Evolutionary conservation across 495 filamentous ascomycete genomes (phyloP), one percentile per base, ranked within the genome.

Genomic region (Talaromyces adpressus): DNA sequence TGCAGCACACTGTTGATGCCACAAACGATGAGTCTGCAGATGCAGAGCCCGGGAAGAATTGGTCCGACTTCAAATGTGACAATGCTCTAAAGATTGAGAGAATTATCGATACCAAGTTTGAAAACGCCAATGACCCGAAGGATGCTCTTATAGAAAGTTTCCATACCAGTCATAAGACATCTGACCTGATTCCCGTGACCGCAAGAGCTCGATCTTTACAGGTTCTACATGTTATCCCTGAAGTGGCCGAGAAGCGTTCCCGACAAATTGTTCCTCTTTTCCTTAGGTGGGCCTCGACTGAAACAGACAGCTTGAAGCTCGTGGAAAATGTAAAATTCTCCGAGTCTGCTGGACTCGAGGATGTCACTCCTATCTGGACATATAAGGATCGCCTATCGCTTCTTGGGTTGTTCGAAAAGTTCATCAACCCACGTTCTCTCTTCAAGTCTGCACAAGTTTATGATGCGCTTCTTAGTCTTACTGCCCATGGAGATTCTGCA

Each of bases 401-500:
- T 71, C 81, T 98, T 49, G 82, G 81, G 1, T 77, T 99, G n/a
- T 91, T 98, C 70, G 83, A 87, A 0, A 85, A 89, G 65, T 98
- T 97, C 70, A 76, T 79, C 49, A 98, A 97, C 70, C 91, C 94
- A 0, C 88, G 81, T 66, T 90, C 89, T 9, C 77, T 99, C 6
- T 98, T 84, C 72, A 90, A 83, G 72, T 87, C 89, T 6, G 75
- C 83, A 7, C 87, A 91, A 51, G 94, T 96, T 3, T 90, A 92
- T 67, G 75, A 82, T 3, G 85, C 87, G 22, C 76, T 97, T 8
- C 76, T 94, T 9, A 78, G 81, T 45, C 82, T 97, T 36, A 77
- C 97, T 32, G 84, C 85, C 20, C 93, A 95, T 67, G 95, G 93
- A 61, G 93, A 98, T 71, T 82, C 88, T 27, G 92, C 96, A 63